Evolutionary conservation across 306 rosid genomes (phyloP).

Genomic region (Prunus salicina): DNA sequence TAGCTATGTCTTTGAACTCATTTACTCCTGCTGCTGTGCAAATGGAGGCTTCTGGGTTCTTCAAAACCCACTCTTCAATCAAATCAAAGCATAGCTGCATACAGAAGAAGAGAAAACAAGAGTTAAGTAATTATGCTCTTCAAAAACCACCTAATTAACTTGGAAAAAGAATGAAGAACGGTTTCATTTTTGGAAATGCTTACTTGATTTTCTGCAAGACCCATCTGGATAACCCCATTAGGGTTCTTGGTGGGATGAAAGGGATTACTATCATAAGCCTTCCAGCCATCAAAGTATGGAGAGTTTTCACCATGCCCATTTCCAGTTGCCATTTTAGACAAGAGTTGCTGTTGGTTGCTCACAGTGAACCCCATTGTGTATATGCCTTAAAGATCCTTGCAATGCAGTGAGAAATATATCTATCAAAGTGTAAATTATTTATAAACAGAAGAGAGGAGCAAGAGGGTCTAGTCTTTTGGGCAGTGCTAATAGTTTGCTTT

Average conservation of each 20-base stretch:
- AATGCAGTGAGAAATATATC: neutral
- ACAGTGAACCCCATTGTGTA: constrained; percentile 5
- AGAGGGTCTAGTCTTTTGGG: neutral
- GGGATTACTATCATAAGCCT: constrained; percentile 64
- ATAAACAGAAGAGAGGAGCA: neutral
- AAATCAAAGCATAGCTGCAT: constrained; percentile 59
- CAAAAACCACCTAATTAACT: neutral
- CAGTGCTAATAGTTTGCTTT: neutral
- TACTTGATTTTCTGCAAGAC: constrained; percentile 89
- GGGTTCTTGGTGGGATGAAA: constrained; percentile 57
- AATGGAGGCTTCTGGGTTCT: constrained; percentile 70
- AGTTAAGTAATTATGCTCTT: neutral
- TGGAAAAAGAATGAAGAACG: neutral
- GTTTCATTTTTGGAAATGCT: neutral
- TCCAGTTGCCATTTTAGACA: constrained; percentile 69
- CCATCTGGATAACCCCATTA: constrained; percentile 86
- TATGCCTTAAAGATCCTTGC: constrained; percentile 4
- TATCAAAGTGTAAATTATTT: neutral
- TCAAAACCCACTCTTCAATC: constrained; percentile 55
- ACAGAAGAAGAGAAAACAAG: neutral
- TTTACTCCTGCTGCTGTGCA: constrained; percentile 60
- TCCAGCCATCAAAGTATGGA: constrained; percentile 83
- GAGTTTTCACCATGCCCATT: constrained; percentile 71
- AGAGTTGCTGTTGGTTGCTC: constrained; percentile 30
- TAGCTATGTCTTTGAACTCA: constrained; percentile 53